These are phyloP conservation scores for Sarocladiaceae sp. DNA, from an alignment of 2,329 filamentous ascomycete species.

Conservation along the genomic window DNA sequence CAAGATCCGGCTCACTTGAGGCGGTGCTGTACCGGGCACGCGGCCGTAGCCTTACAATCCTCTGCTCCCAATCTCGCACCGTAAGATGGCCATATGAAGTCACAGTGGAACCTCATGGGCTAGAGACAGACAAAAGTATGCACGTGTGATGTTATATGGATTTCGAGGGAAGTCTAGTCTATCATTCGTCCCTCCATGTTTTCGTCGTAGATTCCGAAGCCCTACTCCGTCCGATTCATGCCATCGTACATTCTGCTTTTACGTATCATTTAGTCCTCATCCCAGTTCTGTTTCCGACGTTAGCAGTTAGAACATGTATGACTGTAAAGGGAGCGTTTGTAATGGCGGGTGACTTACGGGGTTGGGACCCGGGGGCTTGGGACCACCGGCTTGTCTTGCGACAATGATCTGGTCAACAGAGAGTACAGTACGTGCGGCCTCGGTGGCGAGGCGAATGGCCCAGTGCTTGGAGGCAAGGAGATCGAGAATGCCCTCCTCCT, in stretches of 20 bases:
- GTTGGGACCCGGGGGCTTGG: slow-evolving; percentile 94
- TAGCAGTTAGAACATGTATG: slow-evolving; percentile 19
- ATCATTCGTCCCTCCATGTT: slow-evolving; percentile 8
- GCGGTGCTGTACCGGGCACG: too few relatives aligned
- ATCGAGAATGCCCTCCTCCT: slow-evolving; percentile 86
- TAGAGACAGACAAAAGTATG: too few relatives aligned
- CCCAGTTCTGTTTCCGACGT: slow-evolving; percentile 50
- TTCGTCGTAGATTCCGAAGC: slow-evolving; percentile 9
- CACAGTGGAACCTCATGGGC: too few relatives aligned
- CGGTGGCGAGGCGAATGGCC: slow-evolving; percentile 95
- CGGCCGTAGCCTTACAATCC: too few relatives aligned
- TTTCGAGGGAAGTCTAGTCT: not conserved
- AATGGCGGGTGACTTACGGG: slow-evolving; percentile 44
- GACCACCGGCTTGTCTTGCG: slow-evolving; percentile 91
- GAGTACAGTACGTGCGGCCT: slow-evolving; percentile 87
- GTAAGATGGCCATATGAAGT: too few relatives aligned
- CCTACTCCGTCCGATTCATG: slow-evolving; percentile 15
- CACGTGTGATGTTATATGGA: not conserved
- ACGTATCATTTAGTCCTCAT: slow-evolving; percentile 51
- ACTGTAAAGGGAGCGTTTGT: not conserved
- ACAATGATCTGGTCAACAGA: slow-evolving; percentile 99
- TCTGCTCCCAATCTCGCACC: too few relatives aligned
- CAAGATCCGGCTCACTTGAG: too few relatives aligned
- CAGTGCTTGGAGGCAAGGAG: slow-evolving; percentile 88
- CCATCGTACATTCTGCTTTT: slow-evolving; percentile 7